Base-by-base conservation (phyloP, 176 grass and related monocot species). In the Raddia distichophylla region DNA sequence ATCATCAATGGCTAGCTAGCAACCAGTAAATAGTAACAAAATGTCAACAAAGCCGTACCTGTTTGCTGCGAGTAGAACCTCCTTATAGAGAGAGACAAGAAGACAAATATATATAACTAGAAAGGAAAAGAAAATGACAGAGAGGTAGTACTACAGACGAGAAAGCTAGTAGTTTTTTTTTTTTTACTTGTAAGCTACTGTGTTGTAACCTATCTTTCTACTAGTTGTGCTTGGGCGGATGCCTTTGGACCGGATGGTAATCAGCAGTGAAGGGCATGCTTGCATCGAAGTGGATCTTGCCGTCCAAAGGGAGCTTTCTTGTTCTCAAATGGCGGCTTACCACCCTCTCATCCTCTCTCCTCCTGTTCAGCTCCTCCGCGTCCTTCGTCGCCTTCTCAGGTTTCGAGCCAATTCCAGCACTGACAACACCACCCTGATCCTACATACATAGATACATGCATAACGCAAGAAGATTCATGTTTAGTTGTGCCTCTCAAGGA, bases 201-300 rank as follows among this genome's bases (percentile, higher is more conserved):
- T 53, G 54, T 64, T 32, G 18, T 20, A 73, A 63, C 58, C 53
- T 64, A 73, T 13, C 65, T 8, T 65, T 51, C 40, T 27, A 22
- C 44, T 80, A 97, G 84, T 97, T 94, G 83, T 97, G 90, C 69
- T 71, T 81, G 52, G 94, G 88, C 55, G 94, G 85, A 50, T 92
- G 90, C 34, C 69, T 82, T 27, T 10, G 75, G 0, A 89, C 48
- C 1, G 1, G 2, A 70, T 37, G n/a, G 86, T 97, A 97, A 70
- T 97, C 94, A 16, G 94, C 87, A 16, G 87, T 85, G 84, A 97
- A 91, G 58, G 90, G 77, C 57, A 87, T 35, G 45, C 74, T 22
- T 72, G 77, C 87, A 46, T 76, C 63, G 42, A 94, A 90, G n/a
- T n/a, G 71, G 12, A 34, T 53, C 34, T 54, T 82, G 80, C 15